phyloP scores from a whole-genome alignment of 768 basidiomycete species.

The Asterophora parasitica region DNA sequence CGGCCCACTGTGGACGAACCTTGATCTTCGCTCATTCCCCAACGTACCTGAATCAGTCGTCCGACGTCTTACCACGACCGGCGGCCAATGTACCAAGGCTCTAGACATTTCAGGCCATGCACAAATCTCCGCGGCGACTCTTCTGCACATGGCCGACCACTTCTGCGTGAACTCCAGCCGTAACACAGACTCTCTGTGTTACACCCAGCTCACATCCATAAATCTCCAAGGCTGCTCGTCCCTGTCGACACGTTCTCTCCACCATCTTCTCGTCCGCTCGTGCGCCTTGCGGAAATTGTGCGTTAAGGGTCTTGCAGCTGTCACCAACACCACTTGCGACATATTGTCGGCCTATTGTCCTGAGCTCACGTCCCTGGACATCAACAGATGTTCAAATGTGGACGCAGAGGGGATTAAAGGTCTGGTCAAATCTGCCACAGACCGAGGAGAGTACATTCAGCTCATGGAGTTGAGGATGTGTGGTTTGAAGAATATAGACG shows the following conservation, averaged over 20 bases:
- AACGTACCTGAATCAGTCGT: constrained; percentile 47
- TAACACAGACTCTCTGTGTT: constrained; percentile 30
- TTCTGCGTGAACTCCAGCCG: constrained; percentile 42
- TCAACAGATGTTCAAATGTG: constrained; percentile 68
- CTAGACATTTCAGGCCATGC: constrained; percentile 64
- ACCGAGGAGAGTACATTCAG: constrained; percentile 42
- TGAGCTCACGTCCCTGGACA: constrained; percentile 54
- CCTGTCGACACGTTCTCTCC: constrained; percentile 62
- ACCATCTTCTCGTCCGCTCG: constrained; percentile 63
- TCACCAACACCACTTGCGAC: constrained; percentile 72
- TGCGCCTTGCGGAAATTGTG: constrained; percentile 53
- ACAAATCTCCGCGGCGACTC: constrained; percentile 40
- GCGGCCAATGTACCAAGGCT: constrained; percentile 59
- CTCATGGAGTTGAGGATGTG: constrained; percentile 64
- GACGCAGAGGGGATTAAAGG: constrained; percentile 56
- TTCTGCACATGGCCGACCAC: constrained; percentile 49
- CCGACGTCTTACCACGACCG: constrained; percentile 44
- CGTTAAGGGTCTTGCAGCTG: constrained; percentile 63
- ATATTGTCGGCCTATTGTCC: constrained; percentile 58
- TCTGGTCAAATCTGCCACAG: constrained; percentile 39
- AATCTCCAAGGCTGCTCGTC: constrained; percentile 70
- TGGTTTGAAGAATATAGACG: constrained; percentile 58
- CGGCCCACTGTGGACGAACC: constrained; percentile 77
- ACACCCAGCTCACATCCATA: constrained; percentile 66
- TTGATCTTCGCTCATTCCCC: constrained; percentile 63